phyloP scores from a whole-genome alignment of 169 alveolate genomes.

The Plasmodium vivax region DNA sequence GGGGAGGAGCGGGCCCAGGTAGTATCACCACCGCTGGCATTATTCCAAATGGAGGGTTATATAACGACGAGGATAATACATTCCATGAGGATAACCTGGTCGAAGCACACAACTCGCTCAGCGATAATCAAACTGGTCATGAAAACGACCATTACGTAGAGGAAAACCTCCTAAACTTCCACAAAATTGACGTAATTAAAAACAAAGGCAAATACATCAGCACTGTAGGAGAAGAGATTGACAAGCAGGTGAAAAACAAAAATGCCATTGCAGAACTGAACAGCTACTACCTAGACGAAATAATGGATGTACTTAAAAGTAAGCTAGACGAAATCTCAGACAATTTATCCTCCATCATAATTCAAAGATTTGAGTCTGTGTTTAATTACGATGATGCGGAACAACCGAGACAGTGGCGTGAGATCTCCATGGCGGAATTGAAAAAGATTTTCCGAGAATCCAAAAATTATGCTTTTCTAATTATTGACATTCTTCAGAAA shows the following conservation, averaged over 20 bases:
- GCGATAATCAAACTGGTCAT: not conserved
- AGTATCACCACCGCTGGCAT: not conserved
- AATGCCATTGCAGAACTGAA: slow-evolving; percentile 5
- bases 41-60: not conserved
- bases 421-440: slow-evolving; percentile 53
- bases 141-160: not conserved
- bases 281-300: slow-evolving; percentile 38
- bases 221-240: slow-evolving; percentile 26
- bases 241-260: slow-evolving; percentile 12
- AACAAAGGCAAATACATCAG: slow-evolving; percentile 48
- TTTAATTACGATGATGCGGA: slow-evolving; percentile 76
- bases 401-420: slow-evolving; percentile 76
- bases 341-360: slow-evolving; percentile 24
- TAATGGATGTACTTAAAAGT: slow-evolving; percentile 46
- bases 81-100: not conserved
- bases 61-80: not conserved
- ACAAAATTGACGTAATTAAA: slow-evolving; percentile 37
- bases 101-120: not conserved
- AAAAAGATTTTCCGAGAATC: slow-evolving; percentile 57
- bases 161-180: not conserved
- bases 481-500: slow-evolving; percentile 66
- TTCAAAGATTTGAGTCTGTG: slow-evolving; percentile 70
- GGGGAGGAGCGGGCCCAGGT: not conserved
- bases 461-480: slow-evolving; percentile 64
- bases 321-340: slow-evolving; percentile 66